Evolutionary conservation across 2,329 filamentous ascomycete species (phyloP), one percentile per base, ranked within the genome.

Genomic region (Pestalotiopsis sp.): DNA sequence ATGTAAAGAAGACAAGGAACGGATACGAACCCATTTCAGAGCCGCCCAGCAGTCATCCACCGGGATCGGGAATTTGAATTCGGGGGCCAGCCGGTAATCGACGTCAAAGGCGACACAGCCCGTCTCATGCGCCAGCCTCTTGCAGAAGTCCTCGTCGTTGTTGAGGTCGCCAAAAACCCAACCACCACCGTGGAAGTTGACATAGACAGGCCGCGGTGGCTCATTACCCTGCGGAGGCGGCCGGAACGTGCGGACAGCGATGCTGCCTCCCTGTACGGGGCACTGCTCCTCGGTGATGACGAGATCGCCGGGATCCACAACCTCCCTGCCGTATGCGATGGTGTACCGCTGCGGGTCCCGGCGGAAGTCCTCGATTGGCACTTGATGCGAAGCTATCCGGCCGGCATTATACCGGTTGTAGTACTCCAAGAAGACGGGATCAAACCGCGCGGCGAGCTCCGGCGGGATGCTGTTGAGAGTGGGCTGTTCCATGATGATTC

Each of bases 161-260:
- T 87, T 90, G 3, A 86, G 88, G 61, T 84, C 84, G 13, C 90
- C 90, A 39, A 91, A 79, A 6, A 89, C 87, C 79, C 91, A 92
- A 4, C 90, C 90, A 25, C 90, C 90, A 31, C 90, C 90, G 74
- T 92, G 90, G 73, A 90, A 90, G 76, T 91, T 90, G 72, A 92
- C 83, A 36, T 92, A 82, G 20, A 87, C 87, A 0, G 89, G 84
- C 70, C 83, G 27, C 14, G 59, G 62, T 17, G 38, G n/a, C 39
- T 64, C 17, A 13, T 36, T n/a, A 12, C 13, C 12, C 20, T n/a
- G n/a, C 11, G 13, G 39, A n/a, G 38, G 14, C 20, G 62, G 62
- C 39, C 49, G 62, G 36, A 49, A 64, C 12, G 49, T 64, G 38
- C 62, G 62, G 62, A 64, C 39, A 14, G 62, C 39, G 17, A 64